Evolutionary conservation across 371 early-diverging fungal genomes (phyloP), one percentile per base, ranked within the genome.

Genomic region (Lichtheimia ornata): DNA sequence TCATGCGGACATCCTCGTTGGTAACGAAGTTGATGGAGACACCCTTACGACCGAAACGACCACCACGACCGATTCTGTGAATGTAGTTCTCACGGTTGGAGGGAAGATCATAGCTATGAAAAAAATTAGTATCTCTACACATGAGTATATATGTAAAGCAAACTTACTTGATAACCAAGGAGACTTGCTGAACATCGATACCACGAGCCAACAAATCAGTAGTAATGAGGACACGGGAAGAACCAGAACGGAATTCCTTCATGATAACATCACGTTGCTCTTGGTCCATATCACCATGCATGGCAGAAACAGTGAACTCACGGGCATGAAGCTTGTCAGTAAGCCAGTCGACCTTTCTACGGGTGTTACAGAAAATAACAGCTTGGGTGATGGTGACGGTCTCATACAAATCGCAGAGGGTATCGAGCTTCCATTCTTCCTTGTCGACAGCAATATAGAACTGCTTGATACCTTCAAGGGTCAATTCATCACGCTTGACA

Each of bases 11-110:
- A 79, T 99, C 99, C 27, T 98, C 96, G 58, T 82, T 82, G 50
- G 89, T 92, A 63, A 99, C 94, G 84, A 99, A 96, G 88, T 99
- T 99, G 82, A 99, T 97, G 56, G 99, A 99, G 63, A 99, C 96
- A 86, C 99, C 99, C 88, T 98, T 99, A 83, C 99, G 91, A 73
- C 99, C 99, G 87, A 97, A 99, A 73, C 99, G 94, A 74, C 99
- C 99, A 71, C 95, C 93, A 81, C 99, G 92, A 82, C 99, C 99
- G 75, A 99, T 99, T 79, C 99, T 87, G 77, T 96, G 97, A 71
- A 98, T 96, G 80, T 98, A 98, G 84, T 93, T 93, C 82, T 98
- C 98, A 76, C 94, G 91, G 84, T 95, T 94, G 57, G 86, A 72
- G 61, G 99, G 98, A 59, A 99, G 88, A 76, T 99, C 99, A 77